Conservation (phyloP, 2,329 filamentous ascomycete genomes). For the Bipolaris oryzae region DNA sequence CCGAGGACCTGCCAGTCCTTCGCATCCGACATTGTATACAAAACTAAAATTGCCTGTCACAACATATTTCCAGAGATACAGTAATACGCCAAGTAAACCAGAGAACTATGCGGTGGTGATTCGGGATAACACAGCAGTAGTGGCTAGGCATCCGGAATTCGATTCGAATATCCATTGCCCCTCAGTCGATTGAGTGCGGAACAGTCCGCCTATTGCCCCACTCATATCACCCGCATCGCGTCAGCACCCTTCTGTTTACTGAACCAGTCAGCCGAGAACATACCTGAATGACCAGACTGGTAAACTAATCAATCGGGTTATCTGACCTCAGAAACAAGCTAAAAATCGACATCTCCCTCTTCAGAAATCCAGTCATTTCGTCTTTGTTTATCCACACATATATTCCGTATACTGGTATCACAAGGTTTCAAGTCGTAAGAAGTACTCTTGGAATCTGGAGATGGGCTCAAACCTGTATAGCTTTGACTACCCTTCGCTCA, state of each 20-base stretch:
- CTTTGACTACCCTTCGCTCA: conserved; percentile 29
- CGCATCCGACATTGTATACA: no score
- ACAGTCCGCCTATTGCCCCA: not conserved
- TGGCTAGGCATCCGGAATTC: not conserved
- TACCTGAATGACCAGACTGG: not conserved
- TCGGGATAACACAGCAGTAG: not conserved
- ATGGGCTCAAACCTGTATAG: conserved; percentile 17
- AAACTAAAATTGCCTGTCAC: not conserved
- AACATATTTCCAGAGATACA: not conserved
- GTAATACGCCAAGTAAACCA: not conserved
- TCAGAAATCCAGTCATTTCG: not conserved
- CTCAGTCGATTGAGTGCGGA: not conserved
- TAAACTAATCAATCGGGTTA: not conserved
- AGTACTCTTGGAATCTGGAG: not conserved
- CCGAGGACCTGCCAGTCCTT: no score
- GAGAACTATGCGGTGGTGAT: not conserved
- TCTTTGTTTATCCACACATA: not conserved
- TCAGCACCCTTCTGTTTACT: conserved; percentile 5
- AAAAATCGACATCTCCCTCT: not conserved
- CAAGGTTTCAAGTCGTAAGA: no score
- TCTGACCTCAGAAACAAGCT: not conserved
- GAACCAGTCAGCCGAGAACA: not conserved
- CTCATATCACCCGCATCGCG: not conserved
- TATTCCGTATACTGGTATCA: not conserved
- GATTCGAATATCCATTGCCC: not conserved